Evolutionary conservation across 2,329 filamentous ascomycete species (phyloP).

Genomic region (Diaporthe sp.): DNA sequence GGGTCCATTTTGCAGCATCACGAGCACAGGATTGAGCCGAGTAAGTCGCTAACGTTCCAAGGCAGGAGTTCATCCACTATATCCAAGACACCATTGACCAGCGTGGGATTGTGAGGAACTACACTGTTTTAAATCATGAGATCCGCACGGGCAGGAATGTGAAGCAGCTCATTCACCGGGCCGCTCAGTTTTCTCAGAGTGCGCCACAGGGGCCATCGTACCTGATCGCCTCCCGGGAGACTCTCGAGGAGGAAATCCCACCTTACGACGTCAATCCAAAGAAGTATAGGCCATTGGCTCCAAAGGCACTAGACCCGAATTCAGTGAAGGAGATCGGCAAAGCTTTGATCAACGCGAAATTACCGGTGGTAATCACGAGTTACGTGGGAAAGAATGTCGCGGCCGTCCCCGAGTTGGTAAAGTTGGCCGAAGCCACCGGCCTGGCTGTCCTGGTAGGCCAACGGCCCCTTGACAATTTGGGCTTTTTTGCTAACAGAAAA

Average conservation of each 20-base stretch:
- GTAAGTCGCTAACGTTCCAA: neutral
- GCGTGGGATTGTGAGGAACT: neutral
- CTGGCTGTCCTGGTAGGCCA: neutral
- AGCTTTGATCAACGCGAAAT: neutral
- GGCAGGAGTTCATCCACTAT: neutral
- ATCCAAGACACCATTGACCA: neutral
- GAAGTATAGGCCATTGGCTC: neutral
- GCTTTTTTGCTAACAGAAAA: too few relatives aligned
- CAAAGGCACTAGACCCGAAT: neutral
- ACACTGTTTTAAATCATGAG: neutral
- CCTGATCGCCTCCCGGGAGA: constrained; percentile 47
- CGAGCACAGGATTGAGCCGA: neutral
- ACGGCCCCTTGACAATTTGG: too few relatives aligned
- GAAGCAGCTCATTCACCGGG: constrained; percentile 27
- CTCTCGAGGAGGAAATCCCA: constrained; percentile 51
- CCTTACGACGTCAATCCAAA: neutral
- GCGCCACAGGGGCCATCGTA: constrained; percentile 47
- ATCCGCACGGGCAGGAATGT: neutral
- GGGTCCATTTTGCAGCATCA: neutral
- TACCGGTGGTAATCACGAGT: neutral
- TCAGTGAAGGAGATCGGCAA: neutral
- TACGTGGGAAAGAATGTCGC: neutral
- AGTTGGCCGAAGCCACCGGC: neutral
- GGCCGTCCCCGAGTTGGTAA: neutral
- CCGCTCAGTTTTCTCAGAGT: neutral